Conservation (phyloP, 1,284 basidiomycete species). For the Apiotrichum gracile region DNA sequence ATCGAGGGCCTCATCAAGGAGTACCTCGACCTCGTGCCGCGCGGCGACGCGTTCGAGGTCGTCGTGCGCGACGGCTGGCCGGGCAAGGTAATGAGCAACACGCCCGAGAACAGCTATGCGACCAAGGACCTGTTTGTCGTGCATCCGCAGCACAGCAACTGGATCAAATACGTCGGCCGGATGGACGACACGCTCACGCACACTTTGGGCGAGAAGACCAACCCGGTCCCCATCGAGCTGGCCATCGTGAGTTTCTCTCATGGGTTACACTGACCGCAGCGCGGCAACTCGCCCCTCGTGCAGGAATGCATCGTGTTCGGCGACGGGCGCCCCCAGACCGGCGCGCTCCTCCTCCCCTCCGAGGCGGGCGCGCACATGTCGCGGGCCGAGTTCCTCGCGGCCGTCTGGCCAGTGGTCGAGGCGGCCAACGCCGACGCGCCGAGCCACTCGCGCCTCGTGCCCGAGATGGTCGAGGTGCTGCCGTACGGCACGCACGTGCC, state of each 20-base stretch:
- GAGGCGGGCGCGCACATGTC: constrained; percentile 48
- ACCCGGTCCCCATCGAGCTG: constrained; percentile 50
- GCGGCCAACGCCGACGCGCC: constrained; percentile 54
- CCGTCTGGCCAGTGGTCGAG: constrained; percentile 53
- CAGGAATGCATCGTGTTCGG: constrained; percentile 58
- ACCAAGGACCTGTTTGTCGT: constrained; percentile 57
- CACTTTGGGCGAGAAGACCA: constrained; percentile 55
- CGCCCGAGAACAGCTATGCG: constrained; percentile 56
- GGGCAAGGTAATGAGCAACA: constrained; percentile 54
- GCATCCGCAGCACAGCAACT: constrained; percentile 48
- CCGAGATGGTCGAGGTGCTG: constrained; percentile 54
- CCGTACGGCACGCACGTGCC: constrained; percentile 46
- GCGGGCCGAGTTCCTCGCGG: constrained; percentile 46
- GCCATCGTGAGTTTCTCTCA: constrained; percentile 32
- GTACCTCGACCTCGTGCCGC: constrained; percentile 52
- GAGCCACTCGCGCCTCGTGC: constrained; percentile 53
- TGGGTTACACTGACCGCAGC: constrained; percentile 9
- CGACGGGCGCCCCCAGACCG: constrained; percentile 53
- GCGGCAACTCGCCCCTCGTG: constrained; percentile 48
- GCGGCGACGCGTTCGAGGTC: constrained; percentile 53
- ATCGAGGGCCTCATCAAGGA: constrained; percentile 45
- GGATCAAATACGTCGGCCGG: constrained; percentile 57
- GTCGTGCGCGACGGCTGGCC: constrained; percentile 57
- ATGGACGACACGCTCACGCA: constrained; percentile 55
- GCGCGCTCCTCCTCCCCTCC: constrained; percentile 56